phyloP scores from a whole-genome alignment of 2,329 filamentous ascomycete species.

The Fusarium penzigii region DNA sequence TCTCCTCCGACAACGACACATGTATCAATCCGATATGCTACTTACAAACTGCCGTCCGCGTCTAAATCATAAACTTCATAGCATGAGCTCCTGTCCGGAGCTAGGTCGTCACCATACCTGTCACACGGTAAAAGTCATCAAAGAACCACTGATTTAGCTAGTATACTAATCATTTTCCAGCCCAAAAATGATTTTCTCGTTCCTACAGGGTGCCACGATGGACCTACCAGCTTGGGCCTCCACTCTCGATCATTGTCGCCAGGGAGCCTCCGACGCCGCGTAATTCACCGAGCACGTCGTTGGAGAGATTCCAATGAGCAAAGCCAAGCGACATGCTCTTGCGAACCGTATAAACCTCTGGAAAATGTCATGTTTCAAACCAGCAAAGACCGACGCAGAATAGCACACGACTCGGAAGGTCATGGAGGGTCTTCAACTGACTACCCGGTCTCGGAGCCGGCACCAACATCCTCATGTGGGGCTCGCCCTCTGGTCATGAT shows the following conservation, averaged over 20 bases:
- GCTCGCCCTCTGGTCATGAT: constrained; percentile 29
- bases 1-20: neutral
- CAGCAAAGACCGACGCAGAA: constrained; percentile 32
- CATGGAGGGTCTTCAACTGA: constrained; percentile 25
- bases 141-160: neutral
- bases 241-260: constrained; percentile 29
- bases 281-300: constrained; percentile 27
- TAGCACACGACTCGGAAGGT: constrained; percentile 31
- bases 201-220: constrained; percentile 10
- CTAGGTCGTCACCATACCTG: constrained; percentile 5
- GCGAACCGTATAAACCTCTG: constrained; percentile 7
- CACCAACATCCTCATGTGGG: constrained; percentile 20
- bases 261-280: constrained; percentile 23
- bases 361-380: constrained; percentile 18
- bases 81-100: constrained; percentile 20
- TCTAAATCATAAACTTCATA: neutral
- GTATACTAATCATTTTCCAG: neutral
- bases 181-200: constrained; percentile 10
- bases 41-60: neutral
- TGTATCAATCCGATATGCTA: neutral
- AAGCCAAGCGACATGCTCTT: constrained; percentile 18
- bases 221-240: constrained; percentile 16
- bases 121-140: neutral
- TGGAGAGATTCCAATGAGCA: constrained; percentile 25
- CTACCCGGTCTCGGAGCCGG: constrained; percentile 15